A percentile compares a stretch with the other conserved stretches of the same genome.
phyloP scores from a whole-genome alignment of 495 filamentous ascomycete species.

The Xylaria palmicola region DNA sequence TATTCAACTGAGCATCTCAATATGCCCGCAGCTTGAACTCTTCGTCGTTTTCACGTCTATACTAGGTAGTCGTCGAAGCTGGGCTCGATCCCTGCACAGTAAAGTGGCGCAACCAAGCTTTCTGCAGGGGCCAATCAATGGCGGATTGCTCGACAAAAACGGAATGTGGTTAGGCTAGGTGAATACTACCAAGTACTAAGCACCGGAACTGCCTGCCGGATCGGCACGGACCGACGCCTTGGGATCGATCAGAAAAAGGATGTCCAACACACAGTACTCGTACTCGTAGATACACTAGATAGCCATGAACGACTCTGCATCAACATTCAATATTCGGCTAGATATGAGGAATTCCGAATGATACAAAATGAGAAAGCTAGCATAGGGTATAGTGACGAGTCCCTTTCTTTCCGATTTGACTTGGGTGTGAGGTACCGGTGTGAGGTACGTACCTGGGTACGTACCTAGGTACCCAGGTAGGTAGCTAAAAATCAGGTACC shows the following conservation, averaged over 20 bases:
- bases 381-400: background rate
- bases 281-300: too few relatives aligned
- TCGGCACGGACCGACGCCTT: conserved; percentile 11
- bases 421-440: background rate
- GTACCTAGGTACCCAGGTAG: background rate
- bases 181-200: background rate
- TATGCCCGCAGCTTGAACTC: background rate
- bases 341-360: too few relatives aligned
- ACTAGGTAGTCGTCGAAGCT: conserved; percentile 2
- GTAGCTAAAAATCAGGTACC: too few relatives aligned
- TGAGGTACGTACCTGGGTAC: too few relatives aligned
- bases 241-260: background rate
- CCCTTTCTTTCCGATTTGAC: background rate
- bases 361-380: background rate
- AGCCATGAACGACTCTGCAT: too few relatives aligned
- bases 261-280: background rate
- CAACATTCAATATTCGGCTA: too few relatives aligned
- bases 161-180: conserved; percentile 11
- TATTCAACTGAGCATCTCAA: background rate
- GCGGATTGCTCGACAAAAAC: background rate
- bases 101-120: background rate
- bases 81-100: background rate
- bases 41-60: background rate
- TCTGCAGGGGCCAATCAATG: conserved; percentile 7
- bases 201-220: too few relatives aligned